These are phyloP conservation scores for Babjeviella inositovora DNA, from an alignment of 805 yeast species.

Conservation along the genomic window DNA sequence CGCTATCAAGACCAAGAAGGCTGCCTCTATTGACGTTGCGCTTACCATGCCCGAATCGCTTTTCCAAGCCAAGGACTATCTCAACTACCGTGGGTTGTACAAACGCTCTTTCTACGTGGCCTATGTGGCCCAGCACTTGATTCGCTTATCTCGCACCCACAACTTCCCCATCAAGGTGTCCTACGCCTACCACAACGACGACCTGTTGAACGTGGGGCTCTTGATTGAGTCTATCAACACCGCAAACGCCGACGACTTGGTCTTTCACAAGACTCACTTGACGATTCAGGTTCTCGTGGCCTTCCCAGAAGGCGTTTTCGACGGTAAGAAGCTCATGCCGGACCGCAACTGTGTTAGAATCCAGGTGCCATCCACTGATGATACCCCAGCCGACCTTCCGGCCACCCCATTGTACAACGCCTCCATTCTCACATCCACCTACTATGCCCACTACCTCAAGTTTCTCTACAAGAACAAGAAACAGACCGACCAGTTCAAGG, in stretches of 20 bases:
- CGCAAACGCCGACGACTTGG: conserved; percentile 28
- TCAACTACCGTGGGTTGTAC: conserved; percentile 80
- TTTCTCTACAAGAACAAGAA: conserved; percentile 64
- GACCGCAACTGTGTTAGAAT: conserved; percentile 73
- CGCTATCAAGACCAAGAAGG: conserved; percentile 42
- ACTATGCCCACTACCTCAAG: conserved; percentile 56
- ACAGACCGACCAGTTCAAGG: conserved; percentile 66
- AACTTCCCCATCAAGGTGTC: conserved; percentile 41
- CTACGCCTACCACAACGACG: conserved; percentile 63
- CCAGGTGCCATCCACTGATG: conserved; percentile 21
- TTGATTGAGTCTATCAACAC: conserved; percentile 38
- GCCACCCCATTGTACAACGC: conserved; percentile 86
- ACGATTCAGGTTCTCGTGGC: conserved; percentile 61
- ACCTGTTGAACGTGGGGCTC: conserved; percentile 61
- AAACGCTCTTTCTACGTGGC: conserved; percentile 83
- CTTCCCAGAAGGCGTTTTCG: conserved; percentile 57
- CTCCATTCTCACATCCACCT: conserved; percentile 52
- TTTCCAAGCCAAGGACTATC: conserved; percentile 76
- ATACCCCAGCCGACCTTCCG: conserved; percentile 21
- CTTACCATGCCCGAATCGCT: conserved; percentile 65
- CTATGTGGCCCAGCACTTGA: conserved; percentile 52
- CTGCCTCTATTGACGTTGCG: conserved; percentile 61
- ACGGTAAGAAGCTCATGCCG: conserved; percentile 59
- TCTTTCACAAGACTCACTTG: conserved; percentile 52
- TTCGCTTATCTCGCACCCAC: conserved; percentile 31